A percentile compares a stretch with the other conserved stretches of the same genome.
These are phyloP conservation scores for Ambrosia artemisiifolia DNA, from an alignment of 129 eudicot genomes.

Conservation along the genomic window DNA sequence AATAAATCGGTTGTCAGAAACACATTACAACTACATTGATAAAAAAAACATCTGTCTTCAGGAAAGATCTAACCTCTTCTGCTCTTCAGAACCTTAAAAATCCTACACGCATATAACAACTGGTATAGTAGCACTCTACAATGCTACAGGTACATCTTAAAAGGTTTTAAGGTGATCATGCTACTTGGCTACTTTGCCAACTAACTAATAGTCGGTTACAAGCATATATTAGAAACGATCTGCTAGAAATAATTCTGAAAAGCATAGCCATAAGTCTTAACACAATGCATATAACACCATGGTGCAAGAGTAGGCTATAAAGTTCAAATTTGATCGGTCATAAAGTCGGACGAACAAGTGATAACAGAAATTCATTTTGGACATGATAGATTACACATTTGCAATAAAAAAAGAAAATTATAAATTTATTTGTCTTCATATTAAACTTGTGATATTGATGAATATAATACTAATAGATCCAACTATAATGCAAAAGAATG, in stretches of 20 bases:
- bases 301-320: neutral
- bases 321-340: neutral
- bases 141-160: neutral
- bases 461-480: neutral
- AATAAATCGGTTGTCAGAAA: neutral
- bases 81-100: neutral
- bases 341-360: neutral
- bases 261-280: neutral
- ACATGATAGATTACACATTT: neutral
- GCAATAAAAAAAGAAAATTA: neutral
- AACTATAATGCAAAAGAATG: conserved; percentile 12
- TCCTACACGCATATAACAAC: conserved; percentile 8
- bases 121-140: neutral
- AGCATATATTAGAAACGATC: neutral
- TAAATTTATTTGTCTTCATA: neutral
- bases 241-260: neutral
- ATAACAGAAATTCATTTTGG: neutral
- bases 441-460: conserved; percentile 2
- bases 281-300: neutral
- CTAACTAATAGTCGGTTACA: neutral
- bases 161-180: conserved; percentile 6
- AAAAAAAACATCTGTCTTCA: neutral
- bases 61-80: neutral
- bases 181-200: neutral
- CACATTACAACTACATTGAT: neutral